These are phyloP conservation scores for Amanita muscaria DNA, from an alignment of 768 basidiomycete genomes.

Conservation along the genomic window DNA sequence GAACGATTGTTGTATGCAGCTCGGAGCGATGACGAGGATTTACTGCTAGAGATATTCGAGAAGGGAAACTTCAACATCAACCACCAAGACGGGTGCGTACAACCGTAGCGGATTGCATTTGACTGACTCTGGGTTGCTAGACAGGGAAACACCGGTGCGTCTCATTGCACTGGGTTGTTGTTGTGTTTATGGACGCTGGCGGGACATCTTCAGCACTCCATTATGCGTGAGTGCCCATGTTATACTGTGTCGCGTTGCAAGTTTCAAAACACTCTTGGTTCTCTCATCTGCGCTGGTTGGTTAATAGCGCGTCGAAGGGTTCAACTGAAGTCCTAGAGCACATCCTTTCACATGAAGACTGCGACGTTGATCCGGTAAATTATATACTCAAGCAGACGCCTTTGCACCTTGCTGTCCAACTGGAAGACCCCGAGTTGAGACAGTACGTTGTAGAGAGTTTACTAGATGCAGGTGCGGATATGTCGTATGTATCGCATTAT, in stretches of 20 bases:
- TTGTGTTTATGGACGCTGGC: conserved; percentile 9
- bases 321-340: conserved; percentile 60
- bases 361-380: conserved; percentile 78
- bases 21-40: conserved; percentile 61
- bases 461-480: conserved; percentile 75
- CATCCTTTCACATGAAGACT: conserved; percentile 63
- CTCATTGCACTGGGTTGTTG: not conserved
- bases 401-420: conserved; percentile 60
- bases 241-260: not conserved
- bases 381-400: conserved; percentile 64
- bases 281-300: no score
- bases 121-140: conserved; percentile 25
- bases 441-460: conserved; percentile 49
- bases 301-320: conserved; percentile 41
- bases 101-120: not conserved
- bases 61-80: conserved; percentile 62
- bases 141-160: conserved; percentile 74
- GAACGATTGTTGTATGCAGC: conserved; percentile 68
- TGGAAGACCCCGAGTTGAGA: conserved; percentile 48
- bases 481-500: conserved; percentile 34
- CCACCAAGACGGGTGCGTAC: conserved; percentile 66
- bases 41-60: conserved; percentile 52
- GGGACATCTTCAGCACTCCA: conserved; percentile 45
- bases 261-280: no score
- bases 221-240: conserved; percentile 53